phyloP scores from a whole-genome alignment of 306 rosid genomes.

The Rosa multiflora region DNA sequence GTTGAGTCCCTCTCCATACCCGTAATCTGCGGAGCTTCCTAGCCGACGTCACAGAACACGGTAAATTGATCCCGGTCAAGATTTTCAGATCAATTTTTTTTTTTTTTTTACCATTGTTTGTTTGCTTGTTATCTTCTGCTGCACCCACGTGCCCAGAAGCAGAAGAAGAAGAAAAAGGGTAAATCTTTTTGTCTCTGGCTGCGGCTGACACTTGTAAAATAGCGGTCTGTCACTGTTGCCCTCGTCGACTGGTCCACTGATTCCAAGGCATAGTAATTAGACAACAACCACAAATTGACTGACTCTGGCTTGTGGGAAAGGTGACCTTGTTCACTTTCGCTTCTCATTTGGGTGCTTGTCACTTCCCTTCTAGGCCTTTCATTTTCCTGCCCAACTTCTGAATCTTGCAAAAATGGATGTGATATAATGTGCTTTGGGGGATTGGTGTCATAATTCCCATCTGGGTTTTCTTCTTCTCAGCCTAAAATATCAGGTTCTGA shows the following conservation, averaged over 20 bases:
- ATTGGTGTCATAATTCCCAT: background rate
- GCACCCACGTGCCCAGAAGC: no score
- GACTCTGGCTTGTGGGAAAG: background rate
- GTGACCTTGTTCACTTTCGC: conserved; percentile 16
- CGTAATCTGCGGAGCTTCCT: background rate
- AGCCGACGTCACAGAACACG: background rate
- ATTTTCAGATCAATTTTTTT: background rate
- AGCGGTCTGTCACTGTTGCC: background rate
- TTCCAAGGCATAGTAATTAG: background rate
- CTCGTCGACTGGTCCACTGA: background rate
- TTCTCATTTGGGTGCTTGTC: conserved; percentile 20
- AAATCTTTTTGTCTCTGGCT: background rate
- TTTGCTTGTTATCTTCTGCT: background rate
- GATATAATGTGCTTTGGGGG: background rate
- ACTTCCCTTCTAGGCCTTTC: conserved; percentile 17
- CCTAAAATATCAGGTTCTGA: background rate
- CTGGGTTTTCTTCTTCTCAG: background rate
- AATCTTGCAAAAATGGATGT: background rate
- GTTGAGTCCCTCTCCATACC: background rate
- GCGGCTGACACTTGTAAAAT: background rate
- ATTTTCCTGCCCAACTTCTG: conserved; percentile 1
- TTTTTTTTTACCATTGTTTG: background rate
- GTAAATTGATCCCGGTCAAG: background rate
- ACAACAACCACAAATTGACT: background rate
- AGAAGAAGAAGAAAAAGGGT: background rate